Base-by-base conservation (phyloP, 2,329 filamentous ascomycete species). In the Sporothrix euskadiensis region DNA sequence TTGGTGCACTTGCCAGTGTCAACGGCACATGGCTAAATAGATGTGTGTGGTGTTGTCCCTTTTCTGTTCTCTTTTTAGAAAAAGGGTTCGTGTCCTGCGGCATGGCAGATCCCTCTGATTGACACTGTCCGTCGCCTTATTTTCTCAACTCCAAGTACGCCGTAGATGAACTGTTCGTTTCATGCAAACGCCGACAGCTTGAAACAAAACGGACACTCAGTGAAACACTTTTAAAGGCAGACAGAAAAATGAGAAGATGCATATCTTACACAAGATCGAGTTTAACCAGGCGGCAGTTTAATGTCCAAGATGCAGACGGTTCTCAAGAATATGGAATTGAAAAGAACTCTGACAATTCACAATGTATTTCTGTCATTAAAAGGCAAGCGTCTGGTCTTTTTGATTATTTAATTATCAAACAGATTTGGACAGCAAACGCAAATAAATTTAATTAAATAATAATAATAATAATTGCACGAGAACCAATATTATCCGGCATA, bases 1-100 rank as follows among this genome's bases (percentile, higher is more conserved):
- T 57, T 57, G 22, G 54, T 14, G 10, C 26, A 16, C 9, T 16
- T 5, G 9, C 12, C 14, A 22, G 49, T 54, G 49, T 22, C 19
- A 22, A 57, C 56, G 56, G 56, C 56, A 57, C 56, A 57, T 57
- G 56, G 56, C 56, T 57, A 57, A 57, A 57, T 57, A 32, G 26
- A 26, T 12, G 26, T 16, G 19, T 30, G 14, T 32, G 56, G 54
- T 57, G 22, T 57, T 30, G 10, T 57, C 56, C 26, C 26, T 26
- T 57, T 32, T 26, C 2, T 26, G 26, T 54, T 32, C 56, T 8
- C 56, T 7, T 5, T 54, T 35, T 26, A 57, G 3, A 57, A 32
- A 5, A 57, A 57, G 26, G 22, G 56, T 57, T 26, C 26, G 56
- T 57, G 56, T 32, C 26, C 56, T 57, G 56, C 26, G 56, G 56